Conservation (phyloP, 495 filamentous ascomycete species). For the Glutinoglossum americanum region DNA sequence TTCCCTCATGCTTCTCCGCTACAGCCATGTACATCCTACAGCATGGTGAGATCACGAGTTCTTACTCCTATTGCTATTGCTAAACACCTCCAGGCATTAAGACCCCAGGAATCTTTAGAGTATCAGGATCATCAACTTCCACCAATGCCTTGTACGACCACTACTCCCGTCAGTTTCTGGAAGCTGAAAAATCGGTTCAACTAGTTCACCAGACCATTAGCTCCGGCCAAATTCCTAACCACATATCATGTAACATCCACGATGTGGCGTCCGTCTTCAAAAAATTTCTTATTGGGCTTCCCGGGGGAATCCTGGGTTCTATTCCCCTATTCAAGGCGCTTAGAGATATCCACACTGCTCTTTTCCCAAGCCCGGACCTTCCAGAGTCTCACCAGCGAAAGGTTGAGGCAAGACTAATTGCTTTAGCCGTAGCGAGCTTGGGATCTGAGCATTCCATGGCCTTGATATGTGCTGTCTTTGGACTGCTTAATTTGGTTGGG, state of each 20-base stretch:
- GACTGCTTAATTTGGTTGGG: constrained; percentile 34
- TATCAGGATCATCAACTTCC: constrained; percentile 31
- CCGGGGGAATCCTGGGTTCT: constrained; percentile 54
- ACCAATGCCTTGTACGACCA: constrained; percentile 38
- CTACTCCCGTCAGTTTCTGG: constrained; percentile 28
- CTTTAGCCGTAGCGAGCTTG: constrained; percentile 35
- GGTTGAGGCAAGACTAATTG: constrained; percentile 37
- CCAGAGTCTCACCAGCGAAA: constrained; percentile 9
- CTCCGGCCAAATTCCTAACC: constrained; percentile 16
- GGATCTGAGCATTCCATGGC: constrained; percentile 35
- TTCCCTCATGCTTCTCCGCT: constrained; percentile 59
- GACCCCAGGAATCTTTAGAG: constrained; percentile 40
- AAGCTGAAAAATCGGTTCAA: constrained; percentile 13
- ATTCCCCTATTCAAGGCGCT: constrained; percentile 40
- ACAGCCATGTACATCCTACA: constrained; percentile 41
- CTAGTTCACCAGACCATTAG: constrained; percentile 11
- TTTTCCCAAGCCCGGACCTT: constrained; percentile 26
- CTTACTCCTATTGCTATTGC: not conserved
- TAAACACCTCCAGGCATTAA: constrained; percentile 17
- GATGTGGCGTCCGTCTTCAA: constrained; percentile 58
- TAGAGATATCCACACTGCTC: constrained; percentile 36
- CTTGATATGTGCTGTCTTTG: constrained; percentile 44
- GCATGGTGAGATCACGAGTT: constrained; percentile 30
- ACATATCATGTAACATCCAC: constrained; percentile 34
- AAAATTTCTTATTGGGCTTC: constrained; percentile 43